Percentiles rank a stretch among this genome's conserved stretches.
These are phyloP conservation scores for Kurtzmaniella quercitrusa DNA, from an alignment of 1,139 yeast genomes.

Conservation along the genomic window DNA sequence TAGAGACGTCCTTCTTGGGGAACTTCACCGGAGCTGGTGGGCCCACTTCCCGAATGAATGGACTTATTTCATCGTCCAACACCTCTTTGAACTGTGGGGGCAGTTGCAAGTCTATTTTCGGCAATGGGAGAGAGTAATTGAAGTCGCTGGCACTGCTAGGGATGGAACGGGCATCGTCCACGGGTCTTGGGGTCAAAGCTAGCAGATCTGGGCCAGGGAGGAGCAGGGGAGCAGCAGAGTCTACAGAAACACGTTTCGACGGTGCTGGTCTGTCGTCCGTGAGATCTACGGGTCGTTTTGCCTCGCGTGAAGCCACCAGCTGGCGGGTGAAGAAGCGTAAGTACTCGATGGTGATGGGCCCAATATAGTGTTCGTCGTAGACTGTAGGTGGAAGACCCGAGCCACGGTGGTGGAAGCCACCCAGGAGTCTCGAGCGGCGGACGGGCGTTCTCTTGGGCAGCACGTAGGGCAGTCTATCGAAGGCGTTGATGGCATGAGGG, in stretches of 20 bases:
- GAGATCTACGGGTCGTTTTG: conserved; percentile 12
- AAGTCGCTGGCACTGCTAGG: conserved; percentile 11
- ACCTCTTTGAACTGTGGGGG: conserved; percentile 7
- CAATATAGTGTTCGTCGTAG: conserved; percentile 30
- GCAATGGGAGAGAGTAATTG: conserved; percentile 25
- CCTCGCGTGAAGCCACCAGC: conserved; percentile 18
- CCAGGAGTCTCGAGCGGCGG: conserved; percentile 9
- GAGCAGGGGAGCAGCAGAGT: background rate
- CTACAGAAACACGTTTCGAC: background rate
- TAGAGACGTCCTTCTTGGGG: background rate
- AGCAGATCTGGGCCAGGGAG: background rate
- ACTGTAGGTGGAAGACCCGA: conserved; percentile 9
- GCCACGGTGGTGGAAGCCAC: conserved; percentile 5
- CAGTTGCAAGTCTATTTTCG: conserved; percentile 8
- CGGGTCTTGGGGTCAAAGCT: background rate
- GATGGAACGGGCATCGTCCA: background rate
- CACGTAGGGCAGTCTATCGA: conserved; percentile 6
- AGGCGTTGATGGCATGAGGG: conserved; percentile 5
- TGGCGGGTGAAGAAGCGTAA: conserved; percentile 33
- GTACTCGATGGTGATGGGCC: conserved; percentile 38
- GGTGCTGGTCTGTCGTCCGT: no score
- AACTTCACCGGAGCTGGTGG: background rate
- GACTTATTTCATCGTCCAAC: conserved; percentile 6
- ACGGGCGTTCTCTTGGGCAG: conserved; percentile 7
- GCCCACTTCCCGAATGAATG: conserved; percentile 1